Base-by-base conservation (phyloP, 768 basidiomycete species). In the Termitomyces sp. region DNA sequence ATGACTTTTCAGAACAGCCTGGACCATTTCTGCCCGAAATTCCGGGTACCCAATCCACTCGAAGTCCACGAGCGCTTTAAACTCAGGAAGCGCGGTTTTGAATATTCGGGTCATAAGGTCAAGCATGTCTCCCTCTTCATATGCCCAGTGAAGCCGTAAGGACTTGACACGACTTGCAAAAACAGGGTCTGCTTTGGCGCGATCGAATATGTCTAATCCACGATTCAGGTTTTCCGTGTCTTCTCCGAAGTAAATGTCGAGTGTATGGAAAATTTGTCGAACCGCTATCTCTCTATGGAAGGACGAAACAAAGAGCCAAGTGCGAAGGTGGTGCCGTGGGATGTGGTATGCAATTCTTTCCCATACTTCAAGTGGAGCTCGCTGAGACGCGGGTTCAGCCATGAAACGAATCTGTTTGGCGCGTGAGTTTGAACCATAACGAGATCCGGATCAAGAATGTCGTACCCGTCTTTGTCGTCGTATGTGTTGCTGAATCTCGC, bases 11-110 rank as follows among this genome's bases (percentile, higher is more conserved):
- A 85, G 70, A 5, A 88, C 73, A 9, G 76, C 77, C 63, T 84
- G 77, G 0, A 88, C 85, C 77, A 84, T 83, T 53, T 87, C 85
- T n/a, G 76, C 82, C 10, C 81, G 76, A 70, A 88, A 72, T 65
- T 88, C 86, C 1, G 86, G 86, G 63, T 87, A 87, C 6, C 86
- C 86, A n/a, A 87, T 87, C 86, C 86, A 88, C 68, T 88, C 86
- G 63, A 87, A 86, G 60, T 86, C 85, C 13, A 73, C 65, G 12
- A 88, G 71, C 8, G 79, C 77, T 58, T 73, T 84, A 70, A 87
- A 87, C 44, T 82, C 82, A 1, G 85, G 84, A 14, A 88, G 73
- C 2, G 84, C 79, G 9, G 80, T 82, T 56, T 80, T 80, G 69
- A 87, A 85, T 46, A 86, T 81, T 74, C 75, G 75, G 36, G 72